Base-by-base conservation (phyloP, 257 asterid species). In the Ilex asprella region DNA sequence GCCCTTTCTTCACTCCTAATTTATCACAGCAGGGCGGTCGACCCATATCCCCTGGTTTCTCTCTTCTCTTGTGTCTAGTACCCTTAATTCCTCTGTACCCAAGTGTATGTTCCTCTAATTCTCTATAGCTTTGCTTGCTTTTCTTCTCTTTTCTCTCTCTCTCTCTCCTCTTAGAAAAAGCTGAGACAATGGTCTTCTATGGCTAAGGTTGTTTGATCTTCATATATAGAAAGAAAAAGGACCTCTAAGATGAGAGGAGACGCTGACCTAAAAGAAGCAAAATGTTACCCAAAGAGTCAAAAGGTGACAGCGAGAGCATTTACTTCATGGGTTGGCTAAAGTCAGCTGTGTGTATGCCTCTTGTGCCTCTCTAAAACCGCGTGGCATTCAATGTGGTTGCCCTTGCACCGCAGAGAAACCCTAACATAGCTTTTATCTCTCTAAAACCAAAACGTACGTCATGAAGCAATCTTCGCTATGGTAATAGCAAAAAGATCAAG, bases 21-120 rank as follows among this genome's bases (percentile, higher is more conserved):
- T 86, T 91, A 54, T 88, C 98, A 76, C 95, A 88, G 73, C 98
- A 91, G 60, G 98, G 98, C 10, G 96, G 95, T 74, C 98, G 81
- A 14, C 98, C 98, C 98, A 91, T 91, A 53, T 59, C 14, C 1
- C 52, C 52, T 46, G 1, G 13, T 46, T 10, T 14, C 4, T 46
- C 14, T 46, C 52, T 14, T 3, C n/a, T 46, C 6, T n/a, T n/a
- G n/a, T n/a, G n/a, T n/a, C n/a, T 10, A 3, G 3, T 21, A 0
- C 27, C 27, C 27, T 21, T 10, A 46, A 46, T 46, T 7, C 11
- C 12, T 2, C 4, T 10, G 4, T 46, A 16, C 14, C 5, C 27
- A 21, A 16, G 9, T 55, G 9, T 35, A 35, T 35, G 2, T 53
- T 15, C 27, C 27, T 21, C 27, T 21, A 21, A 21, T 21, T 21